phyloP scores from a whole-genome alignment of 805 yeast genomes.

The Zygosaccharomyces rouxii region DNA sequence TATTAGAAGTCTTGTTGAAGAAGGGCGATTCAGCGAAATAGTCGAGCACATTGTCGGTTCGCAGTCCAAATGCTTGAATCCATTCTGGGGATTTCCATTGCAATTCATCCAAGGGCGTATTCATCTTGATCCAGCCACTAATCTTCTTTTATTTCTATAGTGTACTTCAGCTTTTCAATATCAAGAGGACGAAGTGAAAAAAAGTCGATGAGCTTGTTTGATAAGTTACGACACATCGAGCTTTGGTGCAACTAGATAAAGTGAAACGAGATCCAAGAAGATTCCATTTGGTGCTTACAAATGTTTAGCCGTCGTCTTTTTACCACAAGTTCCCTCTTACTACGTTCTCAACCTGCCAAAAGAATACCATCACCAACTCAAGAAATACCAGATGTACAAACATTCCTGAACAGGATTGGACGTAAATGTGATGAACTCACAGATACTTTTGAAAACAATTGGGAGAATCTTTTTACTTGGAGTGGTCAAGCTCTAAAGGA shows the following conservation, averaged over 20 bases:
- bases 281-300: background rate
- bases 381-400: conserved; percentile 59
- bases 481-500: conserved; percentile 57
- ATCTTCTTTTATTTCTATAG: background rate
- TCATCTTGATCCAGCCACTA: conserved; percentile 12
- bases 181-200: background rate
- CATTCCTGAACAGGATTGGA: conserved; percentile 77
- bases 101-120: conserved; percentile 63
- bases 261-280: background rate
- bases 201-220: conserved; percentile 2
- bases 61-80: conserved; percentile 83
- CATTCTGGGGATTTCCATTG: conserved; percentile 98
- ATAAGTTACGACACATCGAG: background rate
- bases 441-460: conserved; percentile 64
- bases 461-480: conserved; percentile 62
- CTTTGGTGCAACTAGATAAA: background rate
- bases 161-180: background rate
- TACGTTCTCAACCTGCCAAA: conserved; percentile 14
- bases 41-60: conserved; percentile 86
- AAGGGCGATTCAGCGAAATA: conserved; percentile 93
- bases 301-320: conserved; percentile 17
- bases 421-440: conserved; percentile 63
- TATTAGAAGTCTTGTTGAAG: conserved; percentile 88
- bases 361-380: conserved; percentile 48
- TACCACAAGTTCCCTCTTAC: conserved; percentile 7